Base-by-base conservation (phyloP, 2,329 filamentous ascomycete genomes). In the Aspergillus terreus region DNA sequence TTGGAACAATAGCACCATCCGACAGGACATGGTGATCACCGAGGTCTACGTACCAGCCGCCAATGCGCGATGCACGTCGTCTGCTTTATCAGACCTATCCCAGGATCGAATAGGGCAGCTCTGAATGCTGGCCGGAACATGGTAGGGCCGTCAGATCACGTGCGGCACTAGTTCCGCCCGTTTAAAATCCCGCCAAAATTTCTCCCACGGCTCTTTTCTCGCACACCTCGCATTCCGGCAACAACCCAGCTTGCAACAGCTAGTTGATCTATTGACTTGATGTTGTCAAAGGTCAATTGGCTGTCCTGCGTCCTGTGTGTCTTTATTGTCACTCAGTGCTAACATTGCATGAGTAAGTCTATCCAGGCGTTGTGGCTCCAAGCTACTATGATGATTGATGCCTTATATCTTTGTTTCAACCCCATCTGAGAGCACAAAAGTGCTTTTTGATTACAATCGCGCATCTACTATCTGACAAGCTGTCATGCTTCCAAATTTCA, bases 401-500 rank as follows among this genome's bases (percentile, higher is more conserved):
- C 65, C 58, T 63, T 45, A 57, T 58, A 23, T 63, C 59, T 67
- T 66, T 70, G 66, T 70, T 69, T 70, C 67, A 70, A 70, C 66
- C 67, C 65, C 67, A 70, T 69, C 63, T 69, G 62, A 69, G 62
- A 57, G 56, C 47, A 57, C 55, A 56, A 46, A 51, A 52, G 59
- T 64, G 57, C 53, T 61, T 58, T 45, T 62, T 68, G 63, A 63
- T 67, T 62, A 58, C 49, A 58, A 56, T 33, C 58, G 58, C 56
- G 64, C 63, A 68, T 67, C 57, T 54, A 38, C 14, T 57, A 58
- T 63, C 63, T 65, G 59, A 64, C 50, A 50, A 55, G 50, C 49
- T 52, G 40, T 30, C 12, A 35, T 35, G 12, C 40, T 48, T 49
- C 38, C 9, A 38, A 25, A 11, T 6, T 6, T 17, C 42, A 7